phyloP scores from a whole-genome alignment of 2,329 filamentous ascomycete species.

The Calonectria hawksworthii region DNA sequence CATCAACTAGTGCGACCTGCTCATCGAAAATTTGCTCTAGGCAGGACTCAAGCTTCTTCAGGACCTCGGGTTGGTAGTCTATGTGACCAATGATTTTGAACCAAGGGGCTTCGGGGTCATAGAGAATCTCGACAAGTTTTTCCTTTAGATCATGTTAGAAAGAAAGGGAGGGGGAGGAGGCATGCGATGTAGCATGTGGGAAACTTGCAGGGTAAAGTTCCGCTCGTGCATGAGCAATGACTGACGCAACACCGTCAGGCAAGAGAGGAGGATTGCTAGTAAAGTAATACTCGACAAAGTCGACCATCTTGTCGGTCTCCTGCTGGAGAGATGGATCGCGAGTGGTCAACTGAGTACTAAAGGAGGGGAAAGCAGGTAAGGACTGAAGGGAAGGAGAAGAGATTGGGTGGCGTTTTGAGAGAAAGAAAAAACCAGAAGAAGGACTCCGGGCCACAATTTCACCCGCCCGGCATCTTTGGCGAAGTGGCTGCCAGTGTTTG shows the following conservation, averaged over 20 bases:
- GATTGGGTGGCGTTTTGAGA: neutral
- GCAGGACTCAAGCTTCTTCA: conserved; percentile 33
- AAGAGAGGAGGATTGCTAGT: conserved; percentile 52
- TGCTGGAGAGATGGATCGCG: neutral
- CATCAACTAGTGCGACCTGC: conserved; percentile 33
- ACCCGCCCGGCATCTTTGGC: neutral
- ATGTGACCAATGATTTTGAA: conserved; percentile 49
- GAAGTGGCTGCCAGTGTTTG: conserved; percentile 13
- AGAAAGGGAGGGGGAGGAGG: too few species aligned
- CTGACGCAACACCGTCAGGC: conserved; percentile 45
- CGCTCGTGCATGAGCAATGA: conserved; percentile 35
- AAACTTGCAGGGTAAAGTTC: conserved; percentile 31
- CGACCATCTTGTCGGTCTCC: conserved; percentile 26
- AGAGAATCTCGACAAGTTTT: conserved; percentile 50
- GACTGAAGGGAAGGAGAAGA: neutral
- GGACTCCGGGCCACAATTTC: neutral
- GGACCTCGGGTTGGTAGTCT: conserved; percentile 30
- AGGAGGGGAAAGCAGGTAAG: neutral
- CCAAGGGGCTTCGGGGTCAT: conserved; percentile 53
- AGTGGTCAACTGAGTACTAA: neutral
- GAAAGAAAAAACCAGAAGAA: neutral
- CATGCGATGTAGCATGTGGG: neutral
- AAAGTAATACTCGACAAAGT: conserved; percentile 51
- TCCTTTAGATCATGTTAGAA: neutral
- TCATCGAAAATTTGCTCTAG: conserved; percentile 38